Percentiles rank a stretch among this genome's conserved stretches.
phyloP scores from a whole-genome alignment of 75 land plant genomes.

The Isoetes taiwanensis region DNA sequence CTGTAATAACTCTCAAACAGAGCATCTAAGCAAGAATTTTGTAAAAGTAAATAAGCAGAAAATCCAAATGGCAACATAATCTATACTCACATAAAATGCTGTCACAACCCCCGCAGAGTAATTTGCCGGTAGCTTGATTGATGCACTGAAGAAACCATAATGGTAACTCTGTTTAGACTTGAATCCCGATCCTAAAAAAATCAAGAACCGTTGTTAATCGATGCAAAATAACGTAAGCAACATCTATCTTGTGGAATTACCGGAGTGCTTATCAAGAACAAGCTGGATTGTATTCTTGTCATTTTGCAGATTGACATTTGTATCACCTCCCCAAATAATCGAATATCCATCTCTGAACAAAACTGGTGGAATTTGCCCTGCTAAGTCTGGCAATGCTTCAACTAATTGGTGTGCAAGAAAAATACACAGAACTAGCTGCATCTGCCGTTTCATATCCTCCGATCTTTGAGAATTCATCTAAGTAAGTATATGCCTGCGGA shows the following conservation, averaged over 20 bases:
- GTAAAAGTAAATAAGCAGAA: not conserved
- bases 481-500: too few species aligned
- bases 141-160: slow-evolving; percentile 64
- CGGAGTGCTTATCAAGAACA: slow-evolving; percentile 34
- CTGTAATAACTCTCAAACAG: too few species aligned
- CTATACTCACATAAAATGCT: slow-evolving; percentile 52
- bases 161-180: slow-evolving; percentile 33
- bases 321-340: slow-evolving; percentile 24
- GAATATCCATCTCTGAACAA: slow-evolving; percentile 21
- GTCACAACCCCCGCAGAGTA: slow-evolving; percentile 57
- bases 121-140: slow-evolving; percentile 48
- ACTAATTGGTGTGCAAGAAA: too few species aligned
- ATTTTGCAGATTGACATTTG: slow-evolving; percentile 13
- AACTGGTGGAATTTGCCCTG: slow-evolving; percentile 21
- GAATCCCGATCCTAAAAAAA: slow-evolving; percentile 46
- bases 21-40: too few species aligned
- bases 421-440: too few species aligned
- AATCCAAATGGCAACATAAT: too few species aligned
- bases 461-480: too few species aligned
- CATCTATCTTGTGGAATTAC: too few species aligned
- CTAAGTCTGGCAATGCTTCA: too few species aligned
- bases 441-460: too few species aligned
- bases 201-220: too few species aligned
- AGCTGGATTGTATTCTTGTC: slow-evolving; percentile 27
- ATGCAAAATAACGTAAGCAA: too few species aligned